Evolutionary conservation across 176 grass and related monocot species (phyloP), one percentile per base, ranked within the genome.

Genomic region (Avena atlantica): DNA sequence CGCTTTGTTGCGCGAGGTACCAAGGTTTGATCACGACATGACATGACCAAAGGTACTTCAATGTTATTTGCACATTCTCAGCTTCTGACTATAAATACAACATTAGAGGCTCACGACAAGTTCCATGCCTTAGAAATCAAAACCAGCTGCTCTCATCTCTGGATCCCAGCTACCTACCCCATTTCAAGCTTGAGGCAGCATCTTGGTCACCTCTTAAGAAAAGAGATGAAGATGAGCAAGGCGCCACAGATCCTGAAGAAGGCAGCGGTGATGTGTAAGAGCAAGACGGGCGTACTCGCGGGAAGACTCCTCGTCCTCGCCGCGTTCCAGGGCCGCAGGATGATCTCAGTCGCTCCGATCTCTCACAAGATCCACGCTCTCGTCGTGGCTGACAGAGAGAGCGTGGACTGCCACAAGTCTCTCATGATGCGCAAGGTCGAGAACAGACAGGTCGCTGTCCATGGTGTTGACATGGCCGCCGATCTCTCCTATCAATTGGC

Each of bases 51-150:
- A 58, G 56, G 19, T 58, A 20, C 4, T 58, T 58, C 56, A 58
- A 2, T 8, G 8, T 61, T 61, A 21, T 10, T 23, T 61, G 58
- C 8, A 6, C 21, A 20, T 34, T 34, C 58, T 21, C 58, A 60
- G 20, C 58, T 21, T 60, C 8, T 21, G 58, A 61, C 58, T 61
- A 61, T 61, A 61, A 21, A 61, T 61, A 61, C 58, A 59, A 8
- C 20, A 52, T 15, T n/a, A 61, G 24, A 49, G 50, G 21, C 17
- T 64, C 86, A 83, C 20, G 59, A 83, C 77, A 83, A 93, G 19
- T 56, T 8, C 78, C 86, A 91, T 93, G 89, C n/a, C 58, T 61
- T n/a, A 23, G 20, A 84, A 84, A 36, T 50, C 7, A 19, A 31
- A 56, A 47, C 68, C 59, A 74, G 23, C 4, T 34, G 3, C 14